Conservation (phyloP, 306 rosid species). For the Argentina anserina region DNA sequence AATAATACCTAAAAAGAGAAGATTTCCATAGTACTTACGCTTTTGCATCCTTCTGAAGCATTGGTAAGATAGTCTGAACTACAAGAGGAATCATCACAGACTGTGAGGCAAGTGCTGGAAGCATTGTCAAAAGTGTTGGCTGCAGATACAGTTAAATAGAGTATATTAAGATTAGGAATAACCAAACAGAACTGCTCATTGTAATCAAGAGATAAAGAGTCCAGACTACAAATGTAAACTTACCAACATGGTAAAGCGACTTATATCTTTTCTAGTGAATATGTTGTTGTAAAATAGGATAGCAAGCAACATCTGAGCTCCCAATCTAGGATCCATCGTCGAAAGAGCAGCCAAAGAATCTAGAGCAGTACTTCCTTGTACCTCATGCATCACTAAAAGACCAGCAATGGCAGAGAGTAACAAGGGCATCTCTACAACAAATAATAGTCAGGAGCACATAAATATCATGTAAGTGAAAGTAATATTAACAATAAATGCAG, state of each 20-base stretch:
- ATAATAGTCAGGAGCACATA: slow-evolving; percentile 18
- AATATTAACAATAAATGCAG: slow-evolving; percentile 20
- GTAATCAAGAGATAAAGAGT: slow-evolving; percentile 11
- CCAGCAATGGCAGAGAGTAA: slow-evolving; percentile 62
- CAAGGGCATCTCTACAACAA: slow-evolving; percentile 61
- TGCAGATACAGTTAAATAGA: slow-evolving; percentile 42
- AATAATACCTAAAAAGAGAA: neutral
- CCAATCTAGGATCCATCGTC: slow-evolving; percentile 73
- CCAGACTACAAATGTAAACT: slow-evolving; percentile 25
- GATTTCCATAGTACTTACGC: slow-evolving; percentile 43
- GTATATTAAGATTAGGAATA: slow-evolving; percentile 14
- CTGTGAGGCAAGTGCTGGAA: slow-evolving; percentile 88
- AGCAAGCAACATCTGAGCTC: slow-evolving; percentile 71
- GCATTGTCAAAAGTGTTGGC: slow-evolving; percentile 71
- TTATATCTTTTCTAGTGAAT: slow-evolving; percentile 58
- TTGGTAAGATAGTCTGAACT: slow-evolving; percentile 81
- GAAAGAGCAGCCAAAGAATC: slow-evolving; percentile 73
- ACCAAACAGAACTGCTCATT: slow-evolving; percentile 14
- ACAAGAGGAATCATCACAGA: slow-evolving; percentile 81
- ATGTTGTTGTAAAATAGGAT: slow-evolving; percentile 70
- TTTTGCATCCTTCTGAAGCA: slow-evolving; percentile 76
- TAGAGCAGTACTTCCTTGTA: slow-evolving; percentile 49
- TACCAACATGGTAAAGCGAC: slow-evolving; percentile 65
- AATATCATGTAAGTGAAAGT: slow-evolving; percentile 21
- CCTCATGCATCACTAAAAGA: slow-evolving; percentile 65